Conservation (phyloP, 306 rosid species). For the Trifolium subterraneum region DNA sequence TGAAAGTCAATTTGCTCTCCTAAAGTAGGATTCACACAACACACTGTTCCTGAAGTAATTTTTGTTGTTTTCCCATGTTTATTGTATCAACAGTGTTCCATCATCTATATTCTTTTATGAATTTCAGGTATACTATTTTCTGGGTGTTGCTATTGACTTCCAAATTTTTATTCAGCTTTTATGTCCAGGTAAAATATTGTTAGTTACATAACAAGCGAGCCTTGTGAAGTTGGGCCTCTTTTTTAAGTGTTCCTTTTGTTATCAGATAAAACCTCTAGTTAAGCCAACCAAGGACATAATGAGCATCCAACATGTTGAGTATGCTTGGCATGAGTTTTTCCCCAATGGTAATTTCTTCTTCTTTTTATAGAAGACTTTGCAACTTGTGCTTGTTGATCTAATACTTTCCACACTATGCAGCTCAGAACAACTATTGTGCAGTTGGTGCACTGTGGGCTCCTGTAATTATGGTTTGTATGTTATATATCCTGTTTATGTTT, state of each 20-base stretch:
- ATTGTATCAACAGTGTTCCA: constrained; percentile 35
- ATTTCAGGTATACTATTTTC: constrained; percentile 90
- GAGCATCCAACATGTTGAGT: constrained; percentile 70
- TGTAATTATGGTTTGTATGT: constrained; percentile 68
- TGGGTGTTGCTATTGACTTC: constrained; percentile 82
- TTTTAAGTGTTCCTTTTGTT: constrained; percentile 37
- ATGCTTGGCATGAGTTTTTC: constrained; percentile 91
- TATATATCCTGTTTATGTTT: constrained; percentile 36
- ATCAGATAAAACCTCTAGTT: constrained; percentile 88
- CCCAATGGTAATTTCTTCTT: constrained; percentile 69
- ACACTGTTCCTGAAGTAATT: constrained; percentile 35
- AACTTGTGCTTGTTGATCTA: constrained; percentile 37
- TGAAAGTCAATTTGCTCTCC: constrained; percentile 81
- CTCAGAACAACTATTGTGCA: constrained; percentile 72
- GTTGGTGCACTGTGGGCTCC: constrained; percentile 88
- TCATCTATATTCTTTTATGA: constrained; percentile 40
- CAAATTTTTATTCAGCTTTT: constrained; percentile 79
- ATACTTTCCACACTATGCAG: constrained; percentile 56
- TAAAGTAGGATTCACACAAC: constrained; percentile 68
- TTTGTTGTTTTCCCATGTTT: constrained; percentile 27
- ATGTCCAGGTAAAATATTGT: constrained; percentile 66
- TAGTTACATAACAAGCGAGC: constrained; percentile 24
- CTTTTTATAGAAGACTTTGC: constrained; percentile 30
- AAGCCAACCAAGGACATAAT: constrained; percentile 88
- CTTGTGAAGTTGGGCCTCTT: constrained; percentile 36